These are phyloP conservation scores for Blastocystis sp. DNA, from an alignment of 352 stramenopile genomes.

Conservation along the genomic window DNA sequence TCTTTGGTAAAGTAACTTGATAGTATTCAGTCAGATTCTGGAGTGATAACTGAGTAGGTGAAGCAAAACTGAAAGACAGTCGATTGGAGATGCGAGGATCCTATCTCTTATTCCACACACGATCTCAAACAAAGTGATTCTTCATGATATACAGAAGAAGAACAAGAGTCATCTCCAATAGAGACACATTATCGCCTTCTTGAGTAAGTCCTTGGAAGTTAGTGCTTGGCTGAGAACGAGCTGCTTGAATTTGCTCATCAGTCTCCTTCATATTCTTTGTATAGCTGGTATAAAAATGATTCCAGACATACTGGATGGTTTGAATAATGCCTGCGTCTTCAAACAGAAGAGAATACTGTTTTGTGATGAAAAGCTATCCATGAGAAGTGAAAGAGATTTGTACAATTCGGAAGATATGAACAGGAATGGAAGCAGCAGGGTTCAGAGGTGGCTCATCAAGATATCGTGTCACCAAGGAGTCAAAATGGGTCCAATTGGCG, in stretches of 20 bases:
- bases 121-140: background rate
- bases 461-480: background rate
- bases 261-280: background rate
- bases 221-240: background rate
- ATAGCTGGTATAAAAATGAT: background rate
- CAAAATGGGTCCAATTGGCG: background rate
- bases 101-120: background rate
- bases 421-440: background rate
- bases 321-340: background rate
- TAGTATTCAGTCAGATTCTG: conserved; percentile 51
- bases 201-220: background rate
- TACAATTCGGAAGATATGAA: conserved; percentile 4
- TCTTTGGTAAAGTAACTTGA: background rate
- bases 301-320: conserved; percentile 9
- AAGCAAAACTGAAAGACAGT: conserved; percentile 16
- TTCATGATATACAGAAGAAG: background rate
- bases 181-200: background rate
- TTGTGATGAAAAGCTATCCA: background rate
- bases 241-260: background rate
- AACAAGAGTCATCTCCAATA: background rate
- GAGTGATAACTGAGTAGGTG: background rate
- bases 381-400: background rate
- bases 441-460: background rate
- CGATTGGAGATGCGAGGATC: conserved; percentile 9
- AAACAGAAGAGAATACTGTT: background rate